Conservation (phyloP, 148 eudicot species). For the Gaultheria prostrata region DNA sequence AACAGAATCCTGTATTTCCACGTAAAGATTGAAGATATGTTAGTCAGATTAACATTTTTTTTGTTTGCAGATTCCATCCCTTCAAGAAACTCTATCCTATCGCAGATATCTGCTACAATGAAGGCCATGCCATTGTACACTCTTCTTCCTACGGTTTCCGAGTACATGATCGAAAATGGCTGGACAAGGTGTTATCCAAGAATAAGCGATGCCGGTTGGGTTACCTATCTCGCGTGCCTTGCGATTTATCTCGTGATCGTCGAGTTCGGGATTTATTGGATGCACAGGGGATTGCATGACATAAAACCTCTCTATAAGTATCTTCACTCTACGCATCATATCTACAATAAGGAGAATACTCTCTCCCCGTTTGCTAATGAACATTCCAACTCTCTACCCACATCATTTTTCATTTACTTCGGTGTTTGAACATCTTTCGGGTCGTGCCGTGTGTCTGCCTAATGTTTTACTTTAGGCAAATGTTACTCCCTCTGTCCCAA, state of each 20-base stretch:
- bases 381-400: conserved; percentile 10
- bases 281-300: conserved; percentile 80
- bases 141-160: conserved; percentile 57
- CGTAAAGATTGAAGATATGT: not conserved
- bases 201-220: conserved; percentile 53
- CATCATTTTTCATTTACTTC: not conserved
- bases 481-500: no score
- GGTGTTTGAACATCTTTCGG: no score
- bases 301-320: conserved; percentile 79
- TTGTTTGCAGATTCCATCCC: conserved; percentile 71
- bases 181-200: conserved; percentile 69
- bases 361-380: conserved; percentile 93
- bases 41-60: not conserved
- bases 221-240: conserved; percentile 36
- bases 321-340: conserved; percentile 90
- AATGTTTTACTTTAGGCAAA: no score
- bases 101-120: conserved; percentile 78
- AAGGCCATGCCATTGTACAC: conserved; percentile 84
- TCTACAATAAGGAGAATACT: conserved; percentile 91
- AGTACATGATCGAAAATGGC: conserved; percentile 64
- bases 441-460: no score
- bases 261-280: conserved; percentile 88
- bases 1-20: no score
- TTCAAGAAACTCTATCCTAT: conserved; percentile 55
- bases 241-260: conserved; percentile 52